Evolutionary conservation across 257 asterid genomes (phyloP).

Genomic region (Solanum bulbocastanum): DNA sequence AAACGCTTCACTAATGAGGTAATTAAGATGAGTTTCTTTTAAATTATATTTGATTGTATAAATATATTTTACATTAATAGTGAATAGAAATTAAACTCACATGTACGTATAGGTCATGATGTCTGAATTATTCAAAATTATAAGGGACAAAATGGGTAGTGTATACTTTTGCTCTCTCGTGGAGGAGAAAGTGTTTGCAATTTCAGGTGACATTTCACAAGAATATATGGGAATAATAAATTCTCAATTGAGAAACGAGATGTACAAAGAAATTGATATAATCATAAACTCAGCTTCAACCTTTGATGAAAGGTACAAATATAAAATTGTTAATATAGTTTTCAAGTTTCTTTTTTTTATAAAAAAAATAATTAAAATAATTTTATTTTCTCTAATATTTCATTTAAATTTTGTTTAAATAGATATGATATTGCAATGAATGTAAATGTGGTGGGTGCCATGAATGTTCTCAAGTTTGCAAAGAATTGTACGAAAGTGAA

Average conservation of each 20-base stretch:
- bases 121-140: slow-evolving; percentile 25
- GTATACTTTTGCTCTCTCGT: background rate
- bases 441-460: slow-evolving; percentile 2
- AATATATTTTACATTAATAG: too few species aligned
- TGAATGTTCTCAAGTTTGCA: slow-evolving; percentile 4
- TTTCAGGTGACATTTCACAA: slow-evolving; percentile 13
- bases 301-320: slow-evolving; percentile 20
- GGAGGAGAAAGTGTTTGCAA: slow-evolving; percentile 9
- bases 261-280: slow-evolving; percentile 30
- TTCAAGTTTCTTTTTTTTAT: background rate
- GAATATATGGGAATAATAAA: slow-evolving; percentile 14
- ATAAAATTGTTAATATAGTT: background rate
- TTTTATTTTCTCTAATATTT: background rate
- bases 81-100: background rate
- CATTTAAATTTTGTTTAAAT: background rate
- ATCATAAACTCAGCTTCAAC: slow-evolving; percentile 18
- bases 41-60: background rate
- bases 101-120: slow-evolving; percentile 20
- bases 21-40: background rate
- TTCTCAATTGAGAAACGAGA: slow-evolving; percentile 10
- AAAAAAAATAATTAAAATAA: background rate
- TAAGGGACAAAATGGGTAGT: slow-evolving; percentile 12
- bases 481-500: slow-evolving; percentile 1
- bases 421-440: slow-evolving; percentile 7
- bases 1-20: slow-evolving; percentile 42